A percentile compares a stretch with the other conserved stretches of the same genome.
Evolutionary conservation across 805 yeast genomes (phyloP).

Genomic region (Candida quercuum): DNA sequence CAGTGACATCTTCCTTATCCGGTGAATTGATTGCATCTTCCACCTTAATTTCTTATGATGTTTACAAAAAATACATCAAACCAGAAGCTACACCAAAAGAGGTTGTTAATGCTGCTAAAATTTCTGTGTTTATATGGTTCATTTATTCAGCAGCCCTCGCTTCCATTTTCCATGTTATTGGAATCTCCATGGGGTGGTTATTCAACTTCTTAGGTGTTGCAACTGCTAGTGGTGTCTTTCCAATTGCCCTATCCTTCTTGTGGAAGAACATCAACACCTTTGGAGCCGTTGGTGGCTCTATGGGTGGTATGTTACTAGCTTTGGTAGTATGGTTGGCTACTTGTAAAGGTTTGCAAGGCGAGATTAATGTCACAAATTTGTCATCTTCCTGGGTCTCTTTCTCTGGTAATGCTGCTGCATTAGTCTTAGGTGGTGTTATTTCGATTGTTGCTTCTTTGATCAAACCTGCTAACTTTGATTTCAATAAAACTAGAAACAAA

Average conservation of each 20-base stretch:
- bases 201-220: constrained; percentile 37
- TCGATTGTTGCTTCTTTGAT: constrained; percentile 27
- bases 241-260: constrained; percentile 33
- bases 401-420: constrained; percentile 34
- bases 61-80: constrained; percentile 38
- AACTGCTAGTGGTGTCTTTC: constrained; percentile 35
- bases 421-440: constrained; percentile 32
- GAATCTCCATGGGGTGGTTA: constrained; percentile 34
- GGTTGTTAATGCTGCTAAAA: constrained; percentile 37
- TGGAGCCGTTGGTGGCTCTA: constrained; percentile 35
- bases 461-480: constrained; percentile 37
- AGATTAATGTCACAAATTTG: constrained; percentile 29
- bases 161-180: constrained; percentile 30
- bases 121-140: constrained; percentile 35
- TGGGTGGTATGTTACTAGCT: constrained; percentile 32
- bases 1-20: constrained; percentile 37
- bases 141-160: constrained; percentile 32
- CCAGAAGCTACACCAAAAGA: constrained; percentile 37
- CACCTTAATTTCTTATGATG: constrained; percentile 40
- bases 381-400: constrained; percentile 36
- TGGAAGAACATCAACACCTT: constrained; percentile 31
- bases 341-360: constrained; percentile 30
- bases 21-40: constrained; percentile 38
- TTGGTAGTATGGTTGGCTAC: constrained; percentile 34
- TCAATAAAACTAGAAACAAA: constrained; percentile 28